phyloP scores from a whole-genome alignment of 2,329 filamentous ascomycete species.

The Neospermospora avenae region DNA sequence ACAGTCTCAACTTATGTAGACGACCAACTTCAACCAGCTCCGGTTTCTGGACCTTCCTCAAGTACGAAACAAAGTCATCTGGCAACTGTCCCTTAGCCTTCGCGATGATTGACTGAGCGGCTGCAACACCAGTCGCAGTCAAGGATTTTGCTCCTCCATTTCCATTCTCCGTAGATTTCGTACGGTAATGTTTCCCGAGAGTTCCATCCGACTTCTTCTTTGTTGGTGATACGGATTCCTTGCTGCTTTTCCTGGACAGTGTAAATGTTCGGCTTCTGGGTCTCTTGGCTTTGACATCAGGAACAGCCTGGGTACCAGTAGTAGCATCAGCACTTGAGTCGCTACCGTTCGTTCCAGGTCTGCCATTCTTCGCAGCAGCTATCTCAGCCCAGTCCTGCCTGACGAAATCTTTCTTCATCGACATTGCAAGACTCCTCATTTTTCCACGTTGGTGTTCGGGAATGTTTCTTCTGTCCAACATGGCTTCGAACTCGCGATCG shows the following conservation, averaged over 20 bases:
- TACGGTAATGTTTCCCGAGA: conserved; percentile 61
- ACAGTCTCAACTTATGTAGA: conserved; percentile 83
- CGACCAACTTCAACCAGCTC: conserved; percentile 89
- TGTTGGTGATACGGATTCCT: conserved; percentile 61
- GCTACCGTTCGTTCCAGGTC: conserved; percentile 41
- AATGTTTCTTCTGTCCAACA: conserved; percentile 84
- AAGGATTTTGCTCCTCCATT: conserved; percentile 55
- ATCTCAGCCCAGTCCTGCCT: conserved; percentile 79
- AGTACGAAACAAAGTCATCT: conserved; percentile 80
- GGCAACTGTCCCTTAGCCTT: conserved; percentile 73
- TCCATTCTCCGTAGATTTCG: conserved; percentile 70
- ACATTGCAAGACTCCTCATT: conserved; percentile 84
- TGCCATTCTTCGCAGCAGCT: conserved; percentile 46
- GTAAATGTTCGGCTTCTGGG: conserved; percentile 75
- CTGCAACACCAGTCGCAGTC: conserved; percentile 52
- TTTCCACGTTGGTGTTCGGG: conserved; percentile 91
- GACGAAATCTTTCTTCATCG: conserved; percentile 95
- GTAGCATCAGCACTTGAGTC: conserved; percentile 39
- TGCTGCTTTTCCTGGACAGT: conserved; percentile 37
- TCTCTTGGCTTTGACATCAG: conserved; percentile 48
- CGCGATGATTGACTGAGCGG: conserved; percentile 56
- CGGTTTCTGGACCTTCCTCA: conserved; percentile 77
- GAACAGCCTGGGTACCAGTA: conserved; percentile 36
- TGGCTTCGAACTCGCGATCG: conserved; percentile 55
- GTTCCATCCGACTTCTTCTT: conserved; percentile 73